phyloP scores from a whole-genome alignment of 2,329 filamentous ascomycete genomes.

The Aspergillus caelatus region DNA sequence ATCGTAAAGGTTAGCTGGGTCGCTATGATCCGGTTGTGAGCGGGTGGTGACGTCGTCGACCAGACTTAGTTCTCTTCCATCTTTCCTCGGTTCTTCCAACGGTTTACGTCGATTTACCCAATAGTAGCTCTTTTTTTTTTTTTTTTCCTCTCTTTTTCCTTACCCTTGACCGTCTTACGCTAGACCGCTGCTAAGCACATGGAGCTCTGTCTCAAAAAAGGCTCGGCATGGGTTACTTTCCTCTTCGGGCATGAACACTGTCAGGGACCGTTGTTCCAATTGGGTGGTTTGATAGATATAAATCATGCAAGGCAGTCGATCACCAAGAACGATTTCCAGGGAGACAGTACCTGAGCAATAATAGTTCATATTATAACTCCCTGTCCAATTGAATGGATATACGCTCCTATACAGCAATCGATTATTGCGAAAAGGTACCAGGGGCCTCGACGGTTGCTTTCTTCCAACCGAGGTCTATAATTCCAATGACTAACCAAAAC shows the following conservation, averaged over 20 bases:
- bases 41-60: constrained; percentile 21
- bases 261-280: constrained; percentile 10
- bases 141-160: not conserved
- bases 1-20: not conserved
- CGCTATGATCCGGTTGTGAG: constrained; percentile 1
- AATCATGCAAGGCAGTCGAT: constrained; percentile 3
- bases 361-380: not conserved
- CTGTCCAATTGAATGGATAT: not conserved
- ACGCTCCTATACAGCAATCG: not conserved
- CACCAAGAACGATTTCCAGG: not conserved
- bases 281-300: constrained; percentile 2
- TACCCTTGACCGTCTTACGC: not conserved
- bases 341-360: not conserved
- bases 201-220: not conserved
- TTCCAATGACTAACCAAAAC: no score
- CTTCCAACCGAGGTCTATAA: no score
- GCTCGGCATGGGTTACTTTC: not conserved
- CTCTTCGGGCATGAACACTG: not conserved
- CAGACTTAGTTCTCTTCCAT: constrained; percentile 5
- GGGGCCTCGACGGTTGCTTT: no score
- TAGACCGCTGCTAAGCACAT: not conserved
- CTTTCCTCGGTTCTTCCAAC: not conserved
- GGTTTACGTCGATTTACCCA: not conserved
- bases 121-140: not conserved
- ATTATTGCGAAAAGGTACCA: not conserved